Evolutionary conservation across 441 rosid genomes (phyloP).

Genomic region (Cnidoscolus chayamansa): DNA sequence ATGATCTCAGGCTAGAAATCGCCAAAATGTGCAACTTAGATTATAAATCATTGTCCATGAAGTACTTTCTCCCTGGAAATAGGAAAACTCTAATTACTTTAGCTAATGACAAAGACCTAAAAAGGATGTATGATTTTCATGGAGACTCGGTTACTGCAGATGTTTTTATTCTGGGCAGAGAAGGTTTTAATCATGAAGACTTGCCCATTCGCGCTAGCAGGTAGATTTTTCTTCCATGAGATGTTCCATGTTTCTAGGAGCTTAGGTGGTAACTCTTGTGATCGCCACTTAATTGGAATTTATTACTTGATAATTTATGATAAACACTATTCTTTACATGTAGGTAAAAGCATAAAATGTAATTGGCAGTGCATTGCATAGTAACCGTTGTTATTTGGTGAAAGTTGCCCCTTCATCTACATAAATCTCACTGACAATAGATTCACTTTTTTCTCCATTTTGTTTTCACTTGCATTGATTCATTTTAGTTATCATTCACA

Average conservation of each 20-base stretch:
- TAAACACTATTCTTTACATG: neutral
- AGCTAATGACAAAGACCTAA: slow-evolving; percentile 70
- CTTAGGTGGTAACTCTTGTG: neutral
- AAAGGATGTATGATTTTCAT: slow-evolving; percentile 76
- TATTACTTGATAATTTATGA: neutral
- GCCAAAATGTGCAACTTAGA: slow-evolving; percentile 72
- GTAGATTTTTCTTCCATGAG: slow-evolving; percentile 31
- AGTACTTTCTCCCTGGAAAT: slow-evolving; percentile 89
- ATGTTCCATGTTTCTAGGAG: slow-evolving; percentile 19
- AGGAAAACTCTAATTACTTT: slow-evolving; percentile 65
- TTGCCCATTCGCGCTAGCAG: slow-evolving; percentile 33
- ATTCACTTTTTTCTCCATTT: neutral
- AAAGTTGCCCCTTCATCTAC: neutral
- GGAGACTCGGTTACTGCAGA: slow-evolving; percentile 69
- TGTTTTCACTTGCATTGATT: slow-evolving; percentile 9
- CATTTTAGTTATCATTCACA: slow-evolving; percentile 30
- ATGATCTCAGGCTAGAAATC: slow-evolving; percentile 64
- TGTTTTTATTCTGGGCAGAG: slow-evolving; percentile 54
- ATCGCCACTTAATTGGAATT: neutral
- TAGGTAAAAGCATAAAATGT: neutral
- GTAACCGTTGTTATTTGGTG: slow-evolving; percentile 13
- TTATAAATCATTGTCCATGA: slow-evolving; percentile 56
- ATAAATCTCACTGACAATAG: neutral
- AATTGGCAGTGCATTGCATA: neutral
- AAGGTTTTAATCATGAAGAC: slow-evolving; percentile 50